A percentile compares a stretch with the other conserved stretches of the same genome.
phyloP scores from a whole-genome alignment of 257 asterid genomes.

The Solanum acaule region DNA sequence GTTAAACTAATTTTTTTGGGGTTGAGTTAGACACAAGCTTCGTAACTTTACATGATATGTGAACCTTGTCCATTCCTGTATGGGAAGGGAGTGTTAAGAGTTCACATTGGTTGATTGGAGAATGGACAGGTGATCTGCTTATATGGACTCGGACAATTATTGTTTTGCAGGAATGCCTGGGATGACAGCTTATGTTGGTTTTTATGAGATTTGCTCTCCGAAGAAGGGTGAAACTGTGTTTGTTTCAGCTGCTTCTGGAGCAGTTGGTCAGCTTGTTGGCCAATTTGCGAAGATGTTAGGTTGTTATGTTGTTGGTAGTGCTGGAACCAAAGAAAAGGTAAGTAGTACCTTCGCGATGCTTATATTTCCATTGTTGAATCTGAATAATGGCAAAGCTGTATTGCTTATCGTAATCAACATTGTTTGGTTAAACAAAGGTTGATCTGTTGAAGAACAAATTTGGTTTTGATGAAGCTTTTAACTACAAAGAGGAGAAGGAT shows the following conservation, averaged over 20 bases:
- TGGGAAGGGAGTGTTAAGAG: not conserved
- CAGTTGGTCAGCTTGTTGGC: conserved; percentile 20
- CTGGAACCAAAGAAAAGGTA: conserved; percentile 15
- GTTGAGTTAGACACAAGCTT: not conserved
- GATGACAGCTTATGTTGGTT: conserved; percentile 10
- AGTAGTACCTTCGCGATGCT: not conserved
- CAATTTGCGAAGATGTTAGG: conserved; percentile 12
- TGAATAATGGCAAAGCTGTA: not conserved
- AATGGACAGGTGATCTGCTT: not conserved
- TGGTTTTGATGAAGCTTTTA: conserved; percentile 23
- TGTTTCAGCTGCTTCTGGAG: conserved; percentile 10
- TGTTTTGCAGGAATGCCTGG: conserved; percentile 9
- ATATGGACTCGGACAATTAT: not conserved
- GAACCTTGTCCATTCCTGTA: not conserved
- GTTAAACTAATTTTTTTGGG: not conserved
- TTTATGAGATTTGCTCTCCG: conserved; percentile 8
- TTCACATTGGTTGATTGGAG: not conserved
- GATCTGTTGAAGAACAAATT: conserved; percentile 25
- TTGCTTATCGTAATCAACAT: not conserved
- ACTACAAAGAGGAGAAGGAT: conserved; percentile 22
- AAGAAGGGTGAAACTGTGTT: conserved; percentile 8
- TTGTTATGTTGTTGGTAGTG: conserved; percentile 19
- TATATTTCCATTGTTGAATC: not conserved
- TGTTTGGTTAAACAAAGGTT: conserved; percentile 3
- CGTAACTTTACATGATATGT: not conserved